phyloP scores from a whole-genome alignment of 2,329 filamentous ascomycete species.

The Chrysoporthe deuterocubensis region DNA sequence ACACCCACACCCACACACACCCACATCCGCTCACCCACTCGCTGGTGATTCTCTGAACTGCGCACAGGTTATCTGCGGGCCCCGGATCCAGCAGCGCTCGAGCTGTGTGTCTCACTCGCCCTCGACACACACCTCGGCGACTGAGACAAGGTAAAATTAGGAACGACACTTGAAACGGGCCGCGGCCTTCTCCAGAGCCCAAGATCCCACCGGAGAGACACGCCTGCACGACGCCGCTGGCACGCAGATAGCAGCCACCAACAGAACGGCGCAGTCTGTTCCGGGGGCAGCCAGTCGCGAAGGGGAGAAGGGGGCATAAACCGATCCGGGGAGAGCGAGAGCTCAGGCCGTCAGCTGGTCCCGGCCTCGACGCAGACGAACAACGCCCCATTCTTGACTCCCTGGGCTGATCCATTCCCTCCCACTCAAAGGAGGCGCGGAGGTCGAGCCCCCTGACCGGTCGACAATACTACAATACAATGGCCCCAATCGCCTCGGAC shows the following conservation, averaged over 20 bases:
- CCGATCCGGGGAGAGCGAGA: constrained; percentile 13
- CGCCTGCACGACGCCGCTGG: not conserved
- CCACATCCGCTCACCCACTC: too few species aligned
- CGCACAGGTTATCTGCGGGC: not conserved
- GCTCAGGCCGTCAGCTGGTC: constrained; percentile 3
- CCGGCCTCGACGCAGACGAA: constrained; percentile 1
- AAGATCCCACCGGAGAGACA: constrained; percentile 5
- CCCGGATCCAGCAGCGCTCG: not conserved
- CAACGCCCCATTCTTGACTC: not conserved
- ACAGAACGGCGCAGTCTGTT: too few species aligned
- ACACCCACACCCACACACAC: too few species aligned
- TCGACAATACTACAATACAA: not conserved
- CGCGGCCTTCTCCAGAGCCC: constrained; percentile 2
- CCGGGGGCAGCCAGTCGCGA: not conserved
- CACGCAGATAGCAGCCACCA: not conserved
- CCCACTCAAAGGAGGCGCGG: not conserved
- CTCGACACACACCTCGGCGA: not conserved
- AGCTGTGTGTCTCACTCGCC: not conserved
- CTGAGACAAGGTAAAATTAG: constrained; percentile 22
- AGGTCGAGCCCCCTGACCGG: not conserved
- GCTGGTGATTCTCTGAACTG: too few species aligned
- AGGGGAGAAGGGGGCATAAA: constrained; percentile 7
- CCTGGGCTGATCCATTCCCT: constrained; percentile 7
- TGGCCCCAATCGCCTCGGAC: constrained; percentile 23
- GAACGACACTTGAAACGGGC: constrained; percentile 20